phyloP scores from a whole-genome alignment of 768 basidiomycete species.

The Termitomyces sp. region DNA sequence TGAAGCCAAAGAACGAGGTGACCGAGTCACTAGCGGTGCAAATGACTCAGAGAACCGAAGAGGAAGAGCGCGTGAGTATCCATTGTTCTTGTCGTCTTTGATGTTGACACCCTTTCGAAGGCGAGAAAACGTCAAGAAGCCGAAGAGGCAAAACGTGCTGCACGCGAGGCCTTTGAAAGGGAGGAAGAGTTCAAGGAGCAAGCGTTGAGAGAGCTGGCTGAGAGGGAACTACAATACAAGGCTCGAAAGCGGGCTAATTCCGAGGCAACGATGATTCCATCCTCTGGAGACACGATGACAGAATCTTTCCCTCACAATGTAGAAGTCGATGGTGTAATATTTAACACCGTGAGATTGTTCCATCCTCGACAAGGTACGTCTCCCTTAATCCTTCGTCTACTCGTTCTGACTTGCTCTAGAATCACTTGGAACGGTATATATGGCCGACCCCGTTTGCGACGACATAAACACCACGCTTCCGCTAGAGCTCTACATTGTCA shows the following conservation, averaged over 20 bases:
- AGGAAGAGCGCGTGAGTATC: constrained; percentile 62
- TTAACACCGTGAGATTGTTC: constrained; percentile 66
- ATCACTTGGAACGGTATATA: constrained; percentile 61
- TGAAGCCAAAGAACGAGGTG: constrained; percentile 53
- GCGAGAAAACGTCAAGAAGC: constrained; percentile 52
- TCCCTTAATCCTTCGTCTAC: neutral
- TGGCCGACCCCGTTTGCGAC: constrained; percentile 75
- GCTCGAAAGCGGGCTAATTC: constrained; percentile 38
- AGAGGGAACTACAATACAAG: constrained; percentile 47
- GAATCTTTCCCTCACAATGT: constrained; percentile 62
- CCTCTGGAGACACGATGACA: constrained; percentile 45
- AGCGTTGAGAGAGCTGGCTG: constrained; percentile 54
- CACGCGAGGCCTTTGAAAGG: constrained; percentile 53
- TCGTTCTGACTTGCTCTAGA: constrained; percentile 31
- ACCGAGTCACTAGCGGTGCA: constrained; percentile 72
- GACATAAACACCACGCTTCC: constrained; percentile 51
- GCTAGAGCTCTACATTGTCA: constrained; percentile 65
- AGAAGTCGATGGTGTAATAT: constrained; percentile 53
- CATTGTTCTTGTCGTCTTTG: neutral
- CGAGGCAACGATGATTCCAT: constrained; percentile 25
- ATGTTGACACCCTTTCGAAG: constrained; percentile 25
- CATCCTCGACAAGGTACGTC: constrained; percentile 64
- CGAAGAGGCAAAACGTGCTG: constrained; percentile 53
- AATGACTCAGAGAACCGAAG: constrained; percentile 71
- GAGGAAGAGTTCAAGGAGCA: constrained; percentile 68